A percentile compares a stretch with the other conserved stretches of the same genome.
Evolutionary conservation across 2,329 filamentous ascomycete species (phyloP).

Genomic region (Fusarium sambucinum): DNA sequence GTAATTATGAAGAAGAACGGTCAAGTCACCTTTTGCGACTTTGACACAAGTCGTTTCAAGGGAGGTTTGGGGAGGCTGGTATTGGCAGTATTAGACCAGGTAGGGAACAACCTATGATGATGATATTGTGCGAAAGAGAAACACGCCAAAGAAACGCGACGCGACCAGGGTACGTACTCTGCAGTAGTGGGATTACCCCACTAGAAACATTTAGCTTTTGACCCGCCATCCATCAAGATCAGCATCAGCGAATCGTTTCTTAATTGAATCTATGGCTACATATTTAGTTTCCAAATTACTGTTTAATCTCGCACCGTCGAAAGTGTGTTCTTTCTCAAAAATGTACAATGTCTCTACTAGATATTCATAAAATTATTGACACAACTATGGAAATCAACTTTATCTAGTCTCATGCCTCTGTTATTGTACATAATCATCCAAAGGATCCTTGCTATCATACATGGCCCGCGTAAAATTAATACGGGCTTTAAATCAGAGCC

Average conservation of each 20-base stretch:
- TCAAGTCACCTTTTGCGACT: constrained; percentile 9
- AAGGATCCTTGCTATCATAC: constrained; percentile 42
- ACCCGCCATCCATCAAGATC: constrained; percentile 15
- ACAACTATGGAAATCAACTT: constrained; percentile 16
- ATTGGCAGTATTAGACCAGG: constrained; percentile 9
- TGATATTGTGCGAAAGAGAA: constrained; percentile 45
- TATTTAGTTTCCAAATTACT: background rate
- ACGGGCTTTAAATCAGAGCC: constrained; percentile 71
- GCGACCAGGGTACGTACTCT: constrained; percentile 44
- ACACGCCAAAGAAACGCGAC: constrained; percentile 49
- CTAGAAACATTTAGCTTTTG: constrained; percentile 23
- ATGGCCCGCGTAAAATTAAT: constrained; percentile 19
- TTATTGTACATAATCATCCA: constrained; percentile 34
- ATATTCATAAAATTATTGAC: constrained; percentile 25
- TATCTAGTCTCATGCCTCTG: constrained; percentile 9
- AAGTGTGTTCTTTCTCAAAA: background rate
- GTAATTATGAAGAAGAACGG: background rate
- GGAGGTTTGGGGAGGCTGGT: constrained; percentile 7
- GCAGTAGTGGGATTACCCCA: background rate
- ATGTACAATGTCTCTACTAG: constrained; percentile 17
- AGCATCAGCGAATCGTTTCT: constrained; percentile 4
- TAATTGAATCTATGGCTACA: background rate
- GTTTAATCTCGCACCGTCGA: no score
- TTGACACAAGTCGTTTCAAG: constrained; percentile 4
- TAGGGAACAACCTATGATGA: constrained; percentile 36